These are phyloP conservation scores for Pythium scleroteichum DNA, from an alignment of 352 stramenopile species.

Conservation along the genomic window DNA sequence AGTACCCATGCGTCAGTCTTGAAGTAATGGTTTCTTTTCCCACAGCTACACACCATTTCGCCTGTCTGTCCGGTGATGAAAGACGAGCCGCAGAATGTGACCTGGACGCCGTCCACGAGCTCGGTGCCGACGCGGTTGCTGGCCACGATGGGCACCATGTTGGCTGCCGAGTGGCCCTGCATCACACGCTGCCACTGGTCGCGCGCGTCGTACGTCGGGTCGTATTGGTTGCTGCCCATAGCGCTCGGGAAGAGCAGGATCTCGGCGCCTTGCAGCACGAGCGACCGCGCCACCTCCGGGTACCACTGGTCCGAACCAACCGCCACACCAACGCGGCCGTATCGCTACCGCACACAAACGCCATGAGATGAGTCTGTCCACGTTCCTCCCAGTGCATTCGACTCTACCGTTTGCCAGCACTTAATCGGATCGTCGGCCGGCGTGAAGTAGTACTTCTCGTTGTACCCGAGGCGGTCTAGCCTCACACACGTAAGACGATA, in stretches of 20 bases:
- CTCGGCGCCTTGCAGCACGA: slow-evolving; percentile 90
- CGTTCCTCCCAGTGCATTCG: background rate
- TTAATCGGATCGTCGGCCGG: slow-evolving; percentile 88
- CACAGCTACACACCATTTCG: slow-evolving; percentile 67
- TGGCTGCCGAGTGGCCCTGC: slow-evolving; percentile 89
- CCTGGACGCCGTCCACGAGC: slow-evolving; percentile 72
- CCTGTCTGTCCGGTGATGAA: slow-evolving; percentile 93
- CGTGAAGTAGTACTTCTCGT: slow-evolving; percentile 94
- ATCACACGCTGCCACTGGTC: slow-evolving; percentile 93
- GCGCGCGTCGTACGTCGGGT: slow-evolving; percentile 82
- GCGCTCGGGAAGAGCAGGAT: slow-evolving; percentile 81
- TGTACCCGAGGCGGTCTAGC: slow-evolving; percentile 86
- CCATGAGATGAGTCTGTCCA: too few species aligned
- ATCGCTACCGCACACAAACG: slow-evolving; percentile 45
- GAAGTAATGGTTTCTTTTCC: background rate
- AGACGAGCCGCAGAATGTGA: slow-evolving; percentile 91
- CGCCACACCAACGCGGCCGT: slow-evolving; percentile 85
- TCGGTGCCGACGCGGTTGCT: slow-evolving; percentile 90
- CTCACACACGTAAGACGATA: background rate
- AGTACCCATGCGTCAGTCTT: background rate
- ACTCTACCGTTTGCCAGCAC: slow-evolving; percentile 84
- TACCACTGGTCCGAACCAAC: slow-evolving; percentile 94
- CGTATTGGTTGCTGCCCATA: slow-evolving; percentile 87
- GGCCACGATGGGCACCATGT: slow-evolving; percentile 90
- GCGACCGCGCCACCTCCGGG: slow-evolving; percentile 84